Evolutionary conservation across 2,329 filamentous ascomycete species (phyloP).

Genomic region (Helminthosporium solani): DNA sequence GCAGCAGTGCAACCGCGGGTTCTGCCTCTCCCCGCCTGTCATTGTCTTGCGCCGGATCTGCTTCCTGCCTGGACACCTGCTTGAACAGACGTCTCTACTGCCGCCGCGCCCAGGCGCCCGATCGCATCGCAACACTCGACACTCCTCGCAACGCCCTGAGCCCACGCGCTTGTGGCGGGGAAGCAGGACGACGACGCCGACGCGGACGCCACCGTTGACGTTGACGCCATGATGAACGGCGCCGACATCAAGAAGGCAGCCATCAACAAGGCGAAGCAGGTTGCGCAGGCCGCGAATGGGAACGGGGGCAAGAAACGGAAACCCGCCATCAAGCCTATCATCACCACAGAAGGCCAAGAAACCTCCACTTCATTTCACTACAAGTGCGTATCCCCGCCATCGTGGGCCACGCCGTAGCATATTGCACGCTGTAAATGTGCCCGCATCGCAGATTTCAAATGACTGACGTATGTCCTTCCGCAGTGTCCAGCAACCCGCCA

Average conservation of each 20-base stretch:
- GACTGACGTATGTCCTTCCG: conserved; percentile 20
- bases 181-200: conserved; percentile 6
- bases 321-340: conserved; percentile 69
- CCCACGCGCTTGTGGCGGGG: conserved; percentile 26
- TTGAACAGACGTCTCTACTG: conserved; percentile 25
- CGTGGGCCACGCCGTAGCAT: neutral
- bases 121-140: conserved; percentile 22
- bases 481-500: conserved; percentile 48
- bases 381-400: conserved; percentile 39
- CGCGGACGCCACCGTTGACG: neutral
- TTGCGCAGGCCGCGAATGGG: conserved; percentile 58
- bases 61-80: conserved; percentile 3
- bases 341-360: conserved; percentile 59
- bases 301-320: conserved; percentile 72
- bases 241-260: conserved; percentile 64
- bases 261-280: conserved; percentile 66
- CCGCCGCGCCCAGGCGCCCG: conserved; percentile 29
- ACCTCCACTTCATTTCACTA: conserved; percentile 41
- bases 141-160: neutral
- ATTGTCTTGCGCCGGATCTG: neutral
- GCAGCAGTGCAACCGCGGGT: conserved; percentile 17
- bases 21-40: conserved; percentile 8
- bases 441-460: conserved; percentile 11
- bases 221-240: conserved; percentile 59
- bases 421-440: conserved; percentile 4